Percentiles rank a stretch among this genome's conserved stretches.
These are phyloP conservation scores for Akanthomyces muscarius DNA, from an alignment of 2,329 filamentous ascomycete genomes.

Conservation along the genomic window DNA sequence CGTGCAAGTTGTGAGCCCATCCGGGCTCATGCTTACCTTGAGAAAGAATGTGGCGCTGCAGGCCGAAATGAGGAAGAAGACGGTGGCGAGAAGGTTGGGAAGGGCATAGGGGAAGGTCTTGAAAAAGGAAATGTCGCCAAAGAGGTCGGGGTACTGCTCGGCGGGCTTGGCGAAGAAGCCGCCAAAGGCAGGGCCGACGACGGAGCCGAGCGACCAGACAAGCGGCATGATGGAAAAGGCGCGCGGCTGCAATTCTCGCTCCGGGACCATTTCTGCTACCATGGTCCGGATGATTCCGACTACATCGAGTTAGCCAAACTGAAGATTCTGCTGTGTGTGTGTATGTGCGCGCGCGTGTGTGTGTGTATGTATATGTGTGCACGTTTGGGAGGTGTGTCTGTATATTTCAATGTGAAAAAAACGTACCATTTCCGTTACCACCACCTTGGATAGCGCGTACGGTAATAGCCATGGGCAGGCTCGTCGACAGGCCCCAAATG, in stretches of 20 bases:
- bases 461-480: slow-evolving; percentile 72
- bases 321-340: too few species aligned
- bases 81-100: slow-evolving; percentile 74
- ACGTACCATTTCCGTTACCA: slow-evolving; percentile 76
- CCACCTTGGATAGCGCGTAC: slow-evolving; percentile 75
- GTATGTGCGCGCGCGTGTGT: too few species aligned
- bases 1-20: too few species aligned
- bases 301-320: slow-evolving; percentile 24
- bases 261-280: slow-evolving; percentile 87
- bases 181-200: slow-evolving; percentile 84
- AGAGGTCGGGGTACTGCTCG: slow-evolving; percentile 66
- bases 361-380: too few species aligned
- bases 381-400: too few species aligned
- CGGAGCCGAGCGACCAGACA: slow-evolving; percentile 79
- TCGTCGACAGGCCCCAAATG: slow-evolving; percentile 79
- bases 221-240: slow-evolving; percentile 94
- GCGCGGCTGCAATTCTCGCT: slow-evolving; percentile 78
- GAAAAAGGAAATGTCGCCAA: slow-evolving; percentile 64
- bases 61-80: slow-evolving; percentile 76
- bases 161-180: slow-evolving; percentile 81
- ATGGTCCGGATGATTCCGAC: slow-evolving; percentile 90
- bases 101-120: slow-evolving; percentile 75
- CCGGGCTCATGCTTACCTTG: slow-evolving; percentile 41
- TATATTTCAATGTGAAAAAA: neutral
- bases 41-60: slow-evolving; percentile 73